Conservation (phyloP, 2,329 filamentous ascomycete species). For the Didymella arachidicola region DNA sequence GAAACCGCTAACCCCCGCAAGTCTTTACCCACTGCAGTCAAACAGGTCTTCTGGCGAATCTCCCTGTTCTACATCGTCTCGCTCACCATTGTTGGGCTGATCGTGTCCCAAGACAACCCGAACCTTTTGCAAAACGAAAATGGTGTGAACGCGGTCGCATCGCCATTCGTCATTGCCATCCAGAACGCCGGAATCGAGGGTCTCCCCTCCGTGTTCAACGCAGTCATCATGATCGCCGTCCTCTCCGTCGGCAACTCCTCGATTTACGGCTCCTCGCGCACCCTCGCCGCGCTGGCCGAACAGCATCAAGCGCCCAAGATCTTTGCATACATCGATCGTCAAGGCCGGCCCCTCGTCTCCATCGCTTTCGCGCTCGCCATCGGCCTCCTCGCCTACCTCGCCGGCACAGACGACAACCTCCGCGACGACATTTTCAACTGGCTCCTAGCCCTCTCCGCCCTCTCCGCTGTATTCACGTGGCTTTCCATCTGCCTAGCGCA, state of each 20-base stretch:
- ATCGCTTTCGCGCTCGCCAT: slow-evolving; percentile 63
- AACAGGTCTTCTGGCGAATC: slow-evolving; percentile 59
- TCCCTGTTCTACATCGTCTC: slow-evolving; percentile 81
- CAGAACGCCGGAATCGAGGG: slow-evolving; percentile 80
- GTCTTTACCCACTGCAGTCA: slow-evolving; percentile 54
- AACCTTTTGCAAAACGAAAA: slow-evolving; percentile 67
- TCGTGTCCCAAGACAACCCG: slow-evolving; percentile 76
- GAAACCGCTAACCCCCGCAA: slow-evolving; percentile 65
- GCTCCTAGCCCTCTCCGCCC: slow-evolving; percentile 74
- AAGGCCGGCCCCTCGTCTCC: slow-evolving; percentile 66
- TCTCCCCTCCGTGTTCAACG: slow-evolving; percentile 89
- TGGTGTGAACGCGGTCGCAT: slow-evolving; percentile 74
- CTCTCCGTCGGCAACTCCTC: slow-evolving; percentile 91
- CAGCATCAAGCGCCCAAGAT: slow-evolving; percentile 68
- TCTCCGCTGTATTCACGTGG: slow-evolving; percentile 80
- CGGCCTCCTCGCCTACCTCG: slow-evolving; percentile 67
- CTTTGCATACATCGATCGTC: slow-evolving; percentile 67
- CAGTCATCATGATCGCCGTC: slow-evolving; percentile 90
- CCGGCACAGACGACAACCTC: slow-evolving; percentile 50
- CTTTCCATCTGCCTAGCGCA: slow-evolving; percentile 69
- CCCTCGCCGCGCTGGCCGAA: slow-evolving; percentile 86
- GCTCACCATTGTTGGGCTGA: slow-evolving; percentile 78
- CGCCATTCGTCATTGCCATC: slow-evolving; percentile 94
- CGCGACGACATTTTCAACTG: slow-evolving; percentile 64
- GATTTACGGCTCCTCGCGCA: slow-evolving; percentile 90